Conservation (phyloP, 1,284 basidiomycete species). For the Bondarzewia mesenterica region DNA sequence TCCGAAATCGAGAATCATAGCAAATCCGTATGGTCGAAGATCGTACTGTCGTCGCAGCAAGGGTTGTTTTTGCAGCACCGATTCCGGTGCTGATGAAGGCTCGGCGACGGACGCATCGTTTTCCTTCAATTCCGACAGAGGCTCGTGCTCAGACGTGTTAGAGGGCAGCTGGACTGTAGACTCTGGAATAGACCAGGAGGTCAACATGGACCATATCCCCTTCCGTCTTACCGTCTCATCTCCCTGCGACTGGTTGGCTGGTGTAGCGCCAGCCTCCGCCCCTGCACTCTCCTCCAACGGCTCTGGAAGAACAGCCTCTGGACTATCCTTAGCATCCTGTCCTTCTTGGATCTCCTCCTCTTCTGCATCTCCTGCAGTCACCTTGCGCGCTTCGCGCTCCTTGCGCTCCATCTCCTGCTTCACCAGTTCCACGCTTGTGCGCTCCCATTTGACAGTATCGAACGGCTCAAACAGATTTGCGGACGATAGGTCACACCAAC, state of each 20-base stretch:
- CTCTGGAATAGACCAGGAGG: background rate
- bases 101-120: background rate
- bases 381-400: slow-evolving; percentile 1
- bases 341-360: background rate
- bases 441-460: slow-evolving; percentile 67
- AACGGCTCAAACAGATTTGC: slow-evolving; percentile 61
- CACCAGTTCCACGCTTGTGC: slow-evolving; percentile 43
- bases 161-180: background rate
- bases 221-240: background rate
- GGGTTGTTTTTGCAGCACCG: slow-evolving; percentile 14
- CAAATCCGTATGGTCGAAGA: slow-evolving; percentile 61
- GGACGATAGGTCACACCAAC: slow-evolving; percentile 68
- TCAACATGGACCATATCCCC: background rate
- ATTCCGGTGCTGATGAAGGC: slow-evolving; percentile 1
- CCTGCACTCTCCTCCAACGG: background rate
- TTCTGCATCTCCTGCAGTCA: slow-evolving; percentile 7
- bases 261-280: background rate
- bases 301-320: background rate
- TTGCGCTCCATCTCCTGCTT: slow-evolving; percentile 31
- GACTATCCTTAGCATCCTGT: background rate
- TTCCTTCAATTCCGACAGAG: background rate
- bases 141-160: too few species aligned
- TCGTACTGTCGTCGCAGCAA: slow-evolving; percentile 53
- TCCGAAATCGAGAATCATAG: slow-evolving; percentile 62
- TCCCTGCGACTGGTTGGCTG: background rate